Conservation (phyloP, 768 basidiomycete species). For the Rickenella mellea region DNA sequence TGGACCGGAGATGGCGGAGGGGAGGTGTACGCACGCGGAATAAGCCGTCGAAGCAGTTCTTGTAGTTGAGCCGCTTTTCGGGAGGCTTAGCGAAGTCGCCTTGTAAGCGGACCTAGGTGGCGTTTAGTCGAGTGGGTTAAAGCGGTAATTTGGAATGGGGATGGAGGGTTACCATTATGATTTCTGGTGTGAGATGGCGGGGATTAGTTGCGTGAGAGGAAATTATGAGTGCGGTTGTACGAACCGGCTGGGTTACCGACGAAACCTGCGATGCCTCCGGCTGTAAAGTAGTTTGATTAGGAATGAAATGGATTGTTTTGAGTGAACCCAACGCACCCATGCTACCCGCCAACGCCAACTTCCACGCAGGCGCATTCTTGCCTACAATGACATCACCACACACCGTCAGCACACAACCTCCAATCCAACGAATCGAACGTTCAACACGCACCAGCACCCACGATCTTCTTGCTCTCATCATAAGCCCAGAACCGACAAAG, state of each 20-base stretch:
- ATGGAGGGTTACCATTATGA: conserved; percentile 46
- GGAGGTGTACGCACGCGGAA: conserved; percentile 51
- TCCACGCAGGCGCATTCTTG: conserved; percentile 67
- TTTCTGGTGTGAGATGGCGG: conserved; percentile 33
- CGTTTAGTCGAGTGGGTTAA: too few species aligned
- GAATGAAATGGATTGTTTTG: not conserved
- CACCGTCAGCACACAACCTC: not conserved
- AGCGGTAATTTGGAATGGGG: conserved; percentile 12
- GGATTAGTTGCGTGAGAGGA: not conserved
- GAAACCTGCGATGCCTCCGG: conserved; percentile 77
- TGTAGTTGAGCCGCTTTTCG: conserved; percentile 85
- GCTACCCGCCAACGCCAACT: conserved; percentile 70
- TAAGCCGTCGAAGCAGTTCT: conserved; percentile 81
- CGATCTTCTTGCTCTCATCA: conserved; percentile 78
- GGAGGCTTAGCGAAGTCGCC: conserved; percentile 85
- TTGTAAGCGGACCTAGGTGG: conserved; percentile 62
- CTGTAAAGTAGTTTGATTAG: conserved; percentile 24
- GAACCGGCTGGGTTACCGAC: conserved; percentile 83
- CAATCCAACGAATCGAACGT: conserved; percentile 2
- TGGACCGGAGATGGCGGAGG: not conserved
- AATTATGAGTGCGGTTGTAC: conserved; percentile 10
- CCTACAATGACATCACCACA: conserved; percentile 22
- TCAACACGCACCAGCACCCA: conserved; percentile 47
- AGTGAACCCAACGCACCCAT: conserved; percentile 55
- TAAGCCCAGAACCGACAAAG: conserved; percentile 92